Evolutionary conservation across 23 red algal genomes (phyloP), one percentile per base, ranked within the genome.

Genomic region (Pyropia haitanensis): DNA sequence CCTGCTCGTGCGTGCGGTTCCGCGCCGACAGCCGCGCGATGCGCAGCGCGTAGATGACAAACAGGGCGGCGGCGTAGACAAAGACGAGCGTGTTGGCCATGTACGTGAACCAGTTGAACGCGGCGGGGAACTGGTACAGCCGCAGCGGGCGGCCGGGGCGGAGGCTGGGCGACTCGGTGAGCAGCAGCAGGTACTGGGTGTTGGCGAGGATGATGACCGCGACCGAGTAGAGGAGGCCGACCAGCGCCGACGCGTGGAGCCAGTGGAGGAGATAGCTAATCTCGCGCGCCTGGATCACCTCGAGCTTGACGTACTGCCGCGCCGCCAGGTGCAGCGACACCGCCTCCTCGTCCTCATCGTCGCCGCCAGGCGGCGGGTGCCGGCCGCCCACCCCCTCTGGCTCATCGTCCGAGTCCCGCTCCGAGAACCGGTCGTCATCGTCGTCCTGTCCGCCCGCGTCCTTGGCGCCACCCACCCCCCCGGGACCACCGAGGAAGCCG

Each of bases 141-240:
- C 66, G 55, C 25, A 60, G 68, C 18, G 18, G 19, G 63, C 21
- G n/a, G 6, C 63, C 63, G 12, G 5, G 46, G 18, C 26, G 18
- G 29, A 58, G 74, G 16, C 58, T 79, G 24, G 60, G 60, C 5
- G 52, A 59, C 29, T 74, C 59, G 22, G 59, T 63, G 51, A 68
- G 62, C 4, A 65, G 32, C 13, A 49, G 53, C 21, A 81, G 65
- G 57, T 81, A 81, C 61, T 66, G 51, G 2, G 79, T 84, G 60
- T 84, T 84, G 14, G 69, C 68, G 6, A 84, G 55, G 20, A 68
- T 65, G 5, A 88, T 69, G 26, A 88, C 67, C 16, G 66, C 32
- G n/a, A 88, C 65, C 12, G 73, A 77, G 67, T 77, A 88, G 16
- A 59, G 51, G 51, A 88, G 61, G 51, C 71, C 82, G 44, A 88